Base-by-base conservation (phyloP, 192 early-diverging fungal genomes). In the Umbelopsis vinacea region DNA sequence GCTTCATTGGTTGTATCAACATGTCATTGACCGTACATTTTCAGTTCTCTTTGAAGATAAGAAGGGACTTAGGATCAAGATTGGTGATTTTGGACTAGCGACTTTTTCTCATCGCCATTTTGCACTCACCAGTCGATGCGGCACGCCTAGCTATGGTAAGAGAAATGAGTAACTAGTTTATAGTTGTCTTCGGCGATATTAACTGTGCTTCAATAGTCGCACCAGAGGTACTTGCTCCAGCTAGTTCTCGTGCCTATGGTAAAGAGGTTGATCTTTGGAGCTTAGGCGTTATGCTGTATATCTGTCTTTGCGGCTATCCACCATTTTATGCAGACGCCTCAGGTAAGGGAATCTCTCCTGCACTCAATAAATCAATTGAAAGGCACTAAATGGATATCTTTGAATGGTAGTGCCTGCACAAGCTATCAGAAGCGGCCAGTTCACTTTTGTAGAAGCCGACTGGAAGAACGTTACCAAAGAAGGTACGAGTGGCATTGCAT, bases 41-140 rank as follows among this genome's bases (percentile, higher is more conserved):
- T 46, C 29, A 48, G 85, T 92, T 21, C 48, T 85, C 19, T 70
- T 87, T 21, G 83, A 85, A 52, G 84, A 87, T 71, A 78, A 77
- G 60, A 75, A 79, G 10, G 21, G 72, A 10, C 66, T 86, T 47
- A 83, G 85, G 63, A 86, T 97, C 79, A 98, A 95, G 88, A 91
- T 98, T 55, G 89, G 92, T 22, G 97, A 98, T 80, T 98, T 98
- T 85, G 97, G 97, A 8, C 79, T 98, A 46, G 94, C 97, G 50
- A 97, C 82, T 35, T 85, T 84, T 57, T 43, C 52, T 43, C 33
- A 50, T 11, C 26, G 22, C 19, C 47, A 38, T 9, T 22, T 47
- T 33, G 24, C 22, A 47, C 57, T 76, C 21, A 23, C n/a, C 15
- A 94, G 92, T 4, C 83, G 87, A 38, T 98, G 97, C 75, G 97